A percentile compares a stretch with the other conserved stretches of the same genome.
Evolutionary conservation across 805 yeast genomes (phyloP).

Genomic region (Metahyphopichia silvanorum): DNA sequence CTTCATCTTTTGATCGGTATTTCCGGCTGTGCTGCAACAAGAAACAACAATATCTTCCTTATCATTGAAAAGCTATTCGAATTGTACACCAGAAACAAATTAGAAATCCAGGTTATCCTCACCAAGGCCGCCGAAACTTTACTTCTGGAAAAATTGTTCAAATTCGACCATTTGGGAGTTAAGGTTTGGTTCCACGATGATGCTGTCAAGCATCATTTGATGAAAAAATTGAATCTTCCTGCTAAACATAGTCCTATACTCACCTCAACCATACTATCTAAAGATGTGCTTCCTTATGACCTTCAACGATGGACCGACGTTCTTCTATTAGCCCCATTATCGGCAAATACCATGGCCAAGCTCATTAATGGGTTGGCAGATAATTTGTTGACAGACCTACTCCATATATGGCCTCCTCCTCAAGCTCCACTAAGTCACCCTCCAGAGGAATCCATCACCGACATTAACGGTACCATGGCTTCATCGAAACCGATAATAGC

Average conservation of each 20-base stretch:
- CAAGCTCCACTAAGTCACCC: slow-evolving; percentile 3
- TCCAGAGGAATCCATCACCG: slow-evolving; percentile 8
- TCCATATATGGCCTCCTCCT: slow-evolving; percentile 21
- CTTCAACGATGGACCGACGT: slow-evolving; percentile 26
- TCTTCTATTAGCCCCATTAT: slow-evolving; percentile 19
- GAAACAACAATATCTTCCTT: slow-evolving; percentile 17
- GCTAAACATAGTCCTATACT: slow-evolving; percentile 7
- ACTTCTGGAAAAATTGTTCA: slow-evolving; percentile 14
- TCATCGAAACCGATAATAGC: slow-evolving; percentile 22
- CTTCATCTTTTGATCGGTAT: slow-evolving; percentile 22
- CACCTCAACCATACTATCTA: no score
- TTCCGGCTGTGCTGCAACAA: slow-evolving; percentile 21
- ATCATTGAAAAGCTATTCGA: slow-evolving; percentile 22
- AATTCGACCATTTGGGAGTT: slow-evolving; percentile 19
- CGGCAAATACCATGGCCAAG: slow-evolving; percentile 25
- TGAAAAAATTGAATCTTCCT: slow-evolving; percentile 7
- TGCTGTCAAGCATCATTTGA: slow-evolving; percentile 11
- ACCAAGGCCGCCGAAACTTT: slow-evolving; percentile 22
- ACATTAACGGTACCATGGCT: slow-evolving; percentile 11
- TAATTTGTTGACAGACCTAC: slow-evolving; percentile 18
- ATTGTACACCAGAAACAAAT: slow-evolving; percentile 14
- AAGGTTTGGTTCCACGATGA: slow-evolving; percentile 23
- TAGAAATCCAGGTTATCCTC: slow-evolving; percentile 22
- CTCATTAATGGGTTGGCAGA: slow-evolving; percentile 21
- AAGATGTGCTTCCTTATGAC: slow-evolving; percentile 14